Evolutionary conservation across 805 yeast genomes (phyloP), one percentile per base, ranked within the genome.

Genomic region (Candida ipomoeae): DNA sequence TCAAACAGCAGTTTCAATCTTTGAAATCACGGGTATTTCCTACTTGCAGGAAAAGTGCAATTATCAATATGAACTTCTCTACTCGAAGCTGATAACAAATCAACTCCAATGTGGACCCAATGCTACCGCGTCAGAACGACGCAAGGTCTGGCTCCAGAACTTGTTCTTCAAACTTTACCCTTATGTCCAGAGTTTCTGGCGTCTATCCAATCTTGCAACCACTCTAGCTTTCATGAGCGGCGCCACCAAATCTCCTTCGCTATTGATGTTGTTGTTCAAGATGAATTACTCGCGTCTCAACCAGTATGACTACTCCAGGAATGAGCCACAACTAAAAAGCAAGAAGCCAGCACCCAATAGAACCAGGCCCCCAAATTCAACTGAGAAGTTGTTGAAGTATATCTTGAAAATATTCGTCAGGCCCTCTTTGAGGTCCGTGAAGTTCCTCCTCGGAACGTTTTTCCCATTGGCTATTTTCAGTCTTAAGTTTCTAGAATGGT

Each of bases 401-500:
- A 14, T 69, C 6, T 58, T 58, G 0, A 62, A 53, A 10, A 59
- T 57, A 32, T 48, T 59, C 29, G 51, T 56, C 34, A 50, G 52
- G 38, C 76, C 70, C n/a, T 49, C 65, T 46, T 62, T 71, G 69
- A 64, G 54, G 59, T 52, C 69, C 37, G 51, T 63, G 50, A 64
- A 67, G 52, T 55, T 67, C 17, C 50, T 69, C 56, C 48, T 78
- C 56, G 77, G 81, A 45, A 69, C 87, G 2, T 64, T 83, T 41
- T 81, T 92, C 67, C 97, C 97, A 0, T 76, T 85, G 0, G 88
- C 95, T 2, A 85, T 91, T 46, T 90, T 92, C 62, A 61, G 84
- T 21, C 74, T 91, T 53, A 89, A 89, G 67, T 88, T 91, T 58
- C 73, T 89, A 34, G 97, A 91, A 65, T 91, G 97, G 97, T 91